phyloP scores from a whole-genome alignment of 2,329 filamentous ascomycete genomes.

The Drechslerella coelobrocha region DNA sequence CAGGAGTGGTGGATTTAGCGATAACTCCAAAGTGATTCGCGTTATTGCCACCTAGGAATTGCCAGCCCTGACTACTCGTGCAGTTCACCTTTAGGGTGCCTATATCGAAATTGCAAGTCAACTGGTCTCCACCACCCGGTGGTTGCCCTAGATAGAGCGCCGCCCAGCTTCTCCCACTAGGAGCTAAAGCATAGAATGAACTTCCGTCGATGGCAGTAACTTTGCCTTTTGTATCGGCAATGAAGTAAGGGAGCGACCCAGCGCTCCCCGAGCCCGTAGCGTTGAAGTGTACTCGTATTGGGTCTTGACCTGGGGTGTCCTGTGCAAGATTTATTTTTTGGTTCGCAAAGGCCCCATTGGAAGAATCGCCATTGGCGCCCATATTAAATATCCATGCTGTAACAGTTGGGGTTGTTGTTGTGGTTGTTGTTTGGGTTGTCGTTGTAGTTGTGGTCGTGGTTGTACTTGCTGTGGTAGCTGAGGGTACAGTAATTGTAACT shows the following conservation, averaged over 20 bases:
- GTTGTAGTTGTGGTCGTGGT: constrained; percentile 71
- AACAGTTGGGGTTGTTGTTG: neutral
- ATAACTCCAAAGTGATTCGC: neutral
- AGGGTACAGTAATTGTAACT: neutral
- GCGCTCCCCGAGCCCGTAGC: neutral
- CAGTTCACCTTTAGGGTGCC: neutral
- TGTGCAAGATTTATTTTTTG: neutral
- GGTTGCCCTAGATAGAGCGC: neutral
- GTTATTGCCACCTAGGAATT: neutral
- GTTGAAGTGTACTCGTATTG: neutral
- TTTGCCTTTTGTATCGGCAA: neutral
- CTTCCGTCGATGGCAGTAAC: neutral
- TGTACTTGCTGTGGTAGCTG: neutral
- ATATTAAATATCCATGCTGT: neutral
- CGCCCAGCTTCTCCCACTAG: neutral
- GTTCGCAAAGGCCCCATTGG: neutral
- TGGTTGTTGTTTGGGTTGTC: constrained; percentile 69
- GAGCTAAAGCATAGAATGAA: neutral
- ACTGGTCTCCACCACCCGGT: neutral
- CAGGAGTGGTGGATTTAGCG: neutral
- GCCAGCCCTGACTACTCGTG: neutral
- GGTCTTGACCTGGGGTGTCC: neutral
- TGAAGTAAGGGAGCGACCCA: neutral
- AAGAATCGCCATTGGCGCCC: neutral
- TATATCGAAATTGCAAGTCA: neutral